These are phyloP conservation scores for Orobanche coerulescens DNA, from an alignment of 257 asterid genomes.

Conservation along the genomic window DNA sequence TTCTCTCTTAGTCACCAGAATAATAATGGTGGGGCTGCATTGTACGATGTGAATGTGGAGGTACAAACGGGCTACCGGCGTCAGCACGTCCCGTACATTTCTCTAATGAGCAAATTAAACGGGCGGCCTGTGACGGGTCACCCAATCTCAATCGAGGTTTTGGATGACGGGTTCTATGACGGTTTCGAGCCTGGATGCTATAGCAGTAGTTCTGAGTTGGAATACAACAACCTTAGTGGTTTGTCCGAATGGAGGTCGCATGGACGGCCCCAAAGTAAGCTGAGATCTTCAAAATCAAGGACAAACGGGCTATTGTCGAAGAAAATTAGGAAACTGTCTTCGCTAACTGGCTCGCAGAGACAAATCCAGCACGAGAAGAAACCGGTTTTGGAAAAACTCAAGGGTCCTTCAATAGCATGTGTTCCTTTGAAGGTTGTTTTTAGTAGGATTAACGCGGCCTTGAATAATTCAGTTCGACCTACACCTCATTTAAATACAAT, in stretches of 20 bases:
- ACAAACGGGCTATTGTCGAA: slow-evolving; percentile 39
- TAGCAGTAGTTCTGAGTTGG: slow-evolving; percentile 51
- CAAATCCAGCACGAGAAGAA: slow-evolving; percentile 34
- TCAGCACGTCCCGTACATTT: slow-evolving; percentile 66
- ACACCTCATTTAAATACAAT: slow-evolving; percentile 26
- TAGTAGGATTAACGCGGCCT: slow-evolving; percentile 52
- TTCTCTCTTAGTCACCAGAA: slow-evolving; percentile 50
- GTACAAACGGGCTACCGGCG: slow-evolving; percentile 52
- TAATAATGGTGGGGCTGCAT: slow-evolving; percentile 22
- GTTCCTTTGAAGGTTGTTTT: slow-evolving; percentile 67
- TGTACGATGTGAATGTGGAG: slow-evolving; percentile 58
- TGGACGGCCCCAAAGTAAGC: slow-evolving; percentile 25
- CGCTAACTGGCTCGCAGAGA: slow-evolving; percentile 41
- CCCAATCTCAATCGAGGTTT: slow-evolving; percentile 54
- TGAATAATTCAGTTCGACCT: slow-evolving; percentile 37
- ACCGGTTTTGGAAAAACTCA: slow-evolving; percentile 36
- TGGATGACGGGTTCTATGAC: slow-evolving; percentile 40
- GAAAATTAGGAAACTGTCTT: slow-evolving; percentile 72
- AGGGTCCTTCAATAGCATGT: slow-evolving; percentile 66
- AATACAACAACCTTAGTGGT: slow-evolving; percentile 21
- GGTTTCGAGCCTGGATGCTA: slow-evolving; percentile 24
- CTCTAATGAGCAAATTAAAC: slow-evolving; percentile 63
- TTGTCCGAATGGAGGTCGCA: slow-evolving; percentile 21
- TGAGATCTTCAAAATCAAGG: slow-evolving; percentile 24
- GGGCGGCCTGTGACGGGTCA: slow-evolving; percentile 73